Evolutionary conservation across 495 filamentous ascomycete species (phyloP).

Genomic region (Tuber melanosporum): DNA sequence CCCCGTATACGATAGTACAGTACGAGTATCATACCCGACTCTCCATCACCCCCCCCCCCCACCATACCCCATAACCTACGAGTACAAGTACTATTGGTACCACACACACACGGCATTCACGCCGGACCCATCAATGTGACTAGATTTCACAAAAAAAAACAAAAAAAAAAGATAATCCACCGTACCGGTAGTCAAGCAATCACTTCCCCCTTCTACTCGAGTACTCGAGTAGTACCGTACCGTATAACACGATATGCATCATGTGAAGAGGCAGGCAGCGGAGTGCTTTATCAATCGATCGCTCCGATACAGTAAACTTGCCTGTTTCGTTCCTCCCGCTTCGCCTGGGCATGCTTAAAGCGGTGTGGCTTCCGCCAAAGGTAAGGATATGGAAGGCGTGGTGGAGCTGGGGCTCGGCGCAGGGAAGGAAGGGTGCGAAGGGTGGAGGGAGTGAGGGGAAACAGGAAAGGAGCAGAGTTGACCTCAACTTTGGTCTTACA

Average conservation of each 20-base stretch:
- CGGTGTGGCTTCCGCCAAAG: neutral
- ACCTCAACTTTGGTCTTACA: neutral
- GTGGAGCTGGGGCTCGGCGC: neutral
- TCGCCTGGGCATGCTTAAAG: neutral
- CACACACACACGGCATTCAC: neutral
- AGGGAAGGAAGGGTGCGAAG: neutral
- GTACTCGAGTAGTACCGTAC: too few relatives aligned
- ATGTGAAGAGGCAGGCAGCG: neutral
- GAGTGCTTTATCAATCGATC: neutral
- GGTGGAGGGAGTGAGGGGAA: neutral
- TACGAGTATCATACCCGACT: too few relatives aligned
- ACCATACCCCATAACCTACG: neutral
- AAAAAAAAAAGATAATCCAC: neutral
- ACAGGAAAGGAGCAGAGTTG: neutral
- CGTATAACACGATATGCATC: neutral
- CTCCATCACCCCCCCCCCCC: too few relatives aligned
- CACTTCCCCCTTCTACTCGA: neutral
- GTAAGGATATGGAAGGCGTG: neutral
- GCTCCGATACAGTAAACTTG: neutral
- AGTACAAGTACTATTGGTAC: neutral
- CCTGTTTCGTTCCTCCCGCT: neutral
- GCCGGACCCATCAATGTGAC: neutral
- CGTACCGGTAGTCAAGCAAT: neutral
- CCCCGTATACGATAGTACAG: too few relatives aligned
- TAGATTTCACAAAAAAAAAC: neutral